Percentiles rank a stretch among this genome's conserved stretches.
Evolutionary conservation across 1,284 basidiomycete species (phyloP).

Genomic region (Apiotrichum mycotoxinovorans): DNA sequence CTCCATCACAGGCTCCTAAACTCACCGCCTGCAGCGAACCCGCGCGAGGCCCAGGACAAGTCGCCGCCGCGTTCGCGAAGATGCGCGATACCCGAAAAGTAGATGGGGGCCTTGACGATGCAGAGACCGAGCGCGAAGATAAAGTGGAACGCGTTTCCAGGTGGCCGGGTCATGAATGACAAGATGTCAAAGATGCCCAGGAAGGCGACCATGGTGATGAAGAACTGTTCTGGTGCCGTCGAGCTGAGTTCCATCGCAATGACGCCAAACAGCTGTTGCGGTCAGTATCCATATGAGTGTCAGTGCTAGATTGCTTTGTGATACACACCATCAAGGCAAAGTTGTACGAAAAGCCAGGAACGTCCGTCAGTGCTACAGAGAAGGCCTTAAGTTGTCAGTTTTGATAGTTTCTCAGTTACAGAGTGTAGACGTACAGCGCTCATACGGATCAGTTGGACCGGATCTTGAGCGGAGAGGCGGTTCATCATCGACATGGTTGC

Average conservation of each 20-base stretch:
- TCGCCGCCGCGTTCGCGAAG: conserved; percentile 41
- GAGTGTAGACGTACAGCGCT: conserved; percentile 25
- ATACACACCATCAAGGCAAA: conserved; percentile 40
- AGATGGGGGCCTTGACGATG: conserved; percentile 37
- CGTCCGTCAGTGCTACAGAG: conserved; percentile 26
- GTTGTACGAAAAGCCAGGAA: conserved; percentile 30
- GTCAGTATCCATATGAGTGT: background rate
- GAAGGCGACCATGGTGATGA: conserved; percentile 32
- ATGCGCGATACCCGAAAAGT: conserved; percentile 27
- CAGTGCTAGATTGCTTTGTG: background rate
- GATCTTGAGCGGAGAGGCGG: conserved; percentile 33
- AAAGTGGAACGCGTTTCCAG: conserved; percentile 9
- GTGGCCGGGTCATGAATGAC: conserved; percentile 15
- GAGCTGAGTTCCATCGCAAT: conserved; percentile 36
- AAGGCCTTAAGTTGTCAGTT: conserved; percentile 21
- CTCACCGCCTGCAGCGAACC: background rate
- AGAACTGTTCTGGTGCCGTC: conserved; percentile 31
- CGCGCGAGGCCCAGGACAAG: conserved; percentile 14
- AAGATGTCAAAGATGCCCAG: conserved; percentile 36
- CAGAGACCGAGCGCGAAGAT: conserved; percentile 23
- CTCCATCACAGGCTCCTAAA: too few species aligned
- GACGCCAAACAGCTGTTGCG: conserved; percentile 38
- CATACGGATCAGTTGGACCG: conserved; percentile 30
- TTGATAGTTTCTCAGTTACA: too few species aligned
- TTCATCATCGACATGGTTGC: conserved; percentile 20